Conservation (phyloP, 139 green algal species). For the Yamagishiella unicocca region DNA sequence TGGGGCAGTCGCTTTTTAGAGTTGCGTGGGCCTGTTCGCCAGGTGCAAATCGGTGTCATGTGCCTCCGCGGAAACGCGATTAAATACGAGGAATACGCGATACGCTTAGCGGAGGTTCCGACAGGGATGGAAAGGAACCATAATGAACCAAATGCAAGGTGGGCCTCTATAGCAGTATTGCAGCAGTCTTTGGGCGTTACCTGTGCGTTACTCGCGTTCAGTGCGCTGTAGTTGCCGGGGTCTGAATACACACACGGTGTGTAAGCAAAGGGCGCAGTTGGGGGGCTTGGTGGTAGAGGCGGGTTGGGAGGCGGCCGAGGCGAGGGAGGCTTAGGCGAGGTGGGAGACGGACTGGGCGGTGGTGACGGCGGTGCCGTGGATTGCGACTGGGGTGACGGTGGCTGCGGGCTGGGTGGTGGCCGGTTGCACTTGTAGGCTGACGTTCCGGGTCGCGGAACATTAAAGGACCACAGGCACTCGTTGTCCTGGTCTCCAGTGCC, state of each 20-base stretch:
- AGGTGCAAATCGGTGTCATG: too few relatives aligned
- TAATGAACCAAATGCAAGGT: background rate
- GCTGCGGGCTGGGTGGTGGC: background rate
- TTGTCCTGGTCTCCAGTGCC: background rate
- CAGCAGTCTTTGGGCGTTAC: background rate
- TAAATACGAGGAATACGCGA: background rate
- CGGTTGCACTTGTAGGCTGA: background rate
- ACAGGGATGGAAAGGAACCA: background rate
- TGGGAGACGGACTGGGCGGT: background rate
- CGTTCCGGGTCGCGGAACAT: background rate
- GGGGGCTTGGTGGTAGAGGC: background rate
- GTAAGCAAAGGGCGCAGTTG: background rate
- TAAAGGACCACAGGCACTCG: background rate
- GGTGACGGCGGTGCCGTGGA: too few relatives aligned
- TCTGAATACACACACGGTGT: background rate
- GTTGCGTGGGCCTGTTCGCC: too few relatives aligned
- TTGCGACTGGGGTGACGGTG: background rate
- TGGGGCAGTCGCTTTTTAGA: too few relatives aligned
- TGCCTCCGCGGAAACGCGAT: background rate
- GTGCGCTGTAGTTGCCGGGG: background rate
- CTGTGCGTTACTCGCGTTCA: background rate
- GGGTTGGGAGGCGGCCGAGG: background rate
- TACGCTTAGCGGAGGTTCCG: background rate
- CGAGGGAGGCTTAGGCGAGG: background rate
- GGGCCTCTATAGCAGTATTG: background rate